Percentiles rank a stretch among this genome's conserved stretches.
Conservation (phyloP, 345 rosid genomes). For the Citrus trifoliata region DNA sequence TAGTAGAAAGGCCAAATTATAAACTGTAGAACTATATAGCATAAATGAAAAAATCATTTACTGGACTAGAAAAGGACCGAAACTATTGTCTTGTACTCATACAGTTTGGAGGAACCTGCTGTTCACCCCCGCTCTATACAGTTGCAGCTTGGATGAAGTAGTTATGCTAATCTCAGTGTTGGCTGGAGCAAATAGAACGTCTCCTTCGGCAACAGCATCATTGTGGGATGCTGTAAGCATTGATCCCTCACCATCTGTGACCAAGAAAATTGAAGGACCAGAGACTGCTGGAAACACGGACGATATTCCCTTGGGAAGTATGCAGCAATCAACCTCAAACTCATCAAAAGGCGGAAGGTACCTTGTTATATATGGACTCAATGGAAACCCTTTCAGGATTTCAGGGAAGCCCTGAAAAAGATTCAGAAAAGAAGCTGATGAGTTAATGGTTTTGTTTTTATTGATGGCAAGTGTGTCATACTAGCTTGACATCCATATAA, state of each 20-base stretch:
- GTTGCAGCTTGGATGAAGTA: constrained; percentile 51
- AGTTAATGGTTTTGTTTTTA: background rate
- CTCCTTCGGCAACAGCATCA: constrained; percentile 54
- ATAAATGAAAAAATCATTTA: constrained; percentile 2
- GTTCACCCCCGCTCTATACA: constrained; percentile 89
- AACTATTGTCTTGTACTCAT: constrained; percentile 6
- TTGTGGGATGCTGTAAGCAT: constrained; percentile 35
- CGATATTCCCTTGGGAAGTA: constrained; percentile 62
- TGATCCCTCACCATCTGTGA: constrained; percentile 60
- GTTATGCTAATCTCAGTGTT: constrained; percentile 47
- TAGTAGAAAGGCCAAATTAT: background rate
- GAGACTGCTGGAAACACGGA: constrained; percentile 61
- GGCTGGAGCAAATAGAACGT: constrained; percentile 79
- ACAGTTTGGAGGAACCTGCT: constrained; percentile 49
- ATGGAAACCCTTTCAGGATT: constrained; percentile 66
- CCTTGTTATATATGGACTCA: constrained; percentile 66
- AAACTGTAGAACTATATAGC: background rate
- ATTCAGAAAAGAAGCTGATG: background rate
- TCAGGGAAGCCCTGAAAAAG: constrained; percentile 80
- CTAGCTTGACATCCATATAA: background rate
- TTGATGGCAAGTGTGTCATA: background rate
- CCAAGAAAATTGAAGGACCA: constrained; percentile 83
- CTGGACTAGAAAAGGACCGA: background rate
- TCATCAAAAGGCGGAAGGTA: constrained; percentile 93
- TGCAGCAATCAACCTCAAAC: constrained; percentile 79